A percentile compares a stretch with the other conserved stretches of the same genome.
These are phyloP conservation scores for Saccharomycopsis lassenensis DNA, from an alignment of 805 yeast genomes.

Conservation along the genomic window DNA sequence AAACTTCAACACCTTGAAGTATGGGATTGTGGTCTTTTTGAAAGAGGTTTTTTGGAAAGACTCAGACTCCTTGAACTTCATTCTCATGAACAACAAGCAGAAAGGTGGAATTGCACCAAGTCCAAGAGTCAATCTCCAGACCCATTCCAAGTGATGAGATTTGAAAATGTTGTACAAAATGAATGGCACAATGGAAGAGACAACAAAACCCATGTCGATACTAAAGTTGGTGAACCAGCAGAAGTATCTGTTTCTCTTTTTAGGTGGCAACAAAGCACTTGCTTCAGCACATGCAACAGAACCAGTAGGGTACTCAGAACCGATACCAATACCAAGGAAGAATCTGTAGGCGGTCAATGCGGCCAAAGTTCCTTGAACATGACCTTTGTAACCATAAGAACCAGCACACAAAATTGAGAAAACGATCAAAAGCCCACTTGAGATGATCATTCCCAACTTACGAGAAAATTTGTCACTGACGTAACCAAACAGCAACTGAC, in stretches of 20 bases:
- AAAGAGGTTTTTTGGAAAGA: slow-evolving; percentile 62
- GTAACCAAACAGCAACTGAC: slow-evolving; percentile 73
- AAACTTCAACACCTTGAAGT: slow-evolving; percentile 56
- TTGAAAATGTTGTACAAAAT: slow-evolving; percentile 77
- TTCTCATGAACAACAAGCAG: slow-evolving; percentile 64
- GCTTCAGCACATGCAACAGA: slow-evolving; percentile 93
- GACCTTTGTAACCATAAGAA: slow-evolving; percentile 69
- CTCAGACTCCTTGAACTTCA: slow-evolving; percentile 64
- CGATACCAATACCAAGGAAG: slow-evolving; percentile 84
- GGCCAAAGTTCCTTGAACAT: slow-evolving; percentile 67
- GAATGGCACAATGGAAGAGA: slow-evolving; percentile 76
- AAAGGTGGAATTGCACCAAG: slow-evolving; percentile 85
- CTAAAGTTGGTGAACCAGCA: slow-evolving; percentile 79
- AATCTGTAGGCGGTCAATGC: slow-evolving; percentile 79
- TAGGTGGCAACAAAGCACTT: slow-evolving; percentile 64
- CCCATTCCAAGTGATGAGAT: slow-evolving; percentile 56
- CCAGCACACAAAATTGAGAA: slow-evolving; percentile 76
- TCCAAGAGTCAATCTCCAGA: slow-evolving; percentile 89
- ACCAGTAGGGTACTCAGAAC: slow-evolving; percentile 92
- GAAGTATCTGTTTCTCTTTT: slow-evolving; percentile 81
- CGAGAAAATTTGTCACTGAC: slow-evolving; percentile 73
- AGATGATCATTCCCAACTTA: slow-evolving; percentile 71
- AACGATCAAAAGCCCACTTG: slow-evolving; percentile 63
- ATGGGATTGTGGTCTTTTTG: slow-evolving; percentile 54
- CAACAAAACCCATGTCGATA: slow-evolving; percentile 83